These are phyloP conservation scores for Phaeoacremonium minimum DNA, from an alignment of 2,329 filamentous ascomycete genomes.

Conservation along the genomic window DNA sequence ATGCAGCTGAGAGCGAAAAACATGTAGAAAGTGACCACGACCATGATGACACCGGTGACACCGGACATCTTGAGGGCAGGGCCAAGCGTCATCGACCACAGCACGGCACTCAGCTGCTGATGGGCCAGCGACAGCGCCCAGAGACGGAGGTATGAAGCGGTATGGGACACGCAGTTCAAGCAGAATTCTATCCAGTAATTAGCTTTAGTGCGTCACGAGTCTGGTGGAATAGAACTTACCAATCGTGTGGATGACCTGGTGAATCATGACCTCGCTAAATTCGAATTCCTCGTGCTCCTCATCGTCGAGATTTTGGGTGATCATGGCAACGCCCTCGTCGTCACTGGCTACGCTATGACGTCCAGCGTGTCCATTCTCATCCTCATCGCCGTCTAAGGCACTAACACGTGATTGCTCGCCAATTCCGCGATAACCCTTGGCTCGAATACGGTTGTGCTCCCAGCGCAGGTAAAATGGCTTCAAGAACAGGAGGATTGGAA, in stretches of 20 bases:
- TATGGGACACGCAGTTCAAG: conserved; percentile 97
- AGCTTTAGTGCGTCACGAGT: conserved; percentile 12
- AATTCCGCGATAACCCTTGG: conserved; percentile 86
- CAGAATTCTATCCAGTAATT: conserved; percentile 72
- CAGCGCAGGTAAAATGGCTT: conserved; percentile 94
- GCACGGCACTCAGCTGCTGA: conserved; percentile 90
- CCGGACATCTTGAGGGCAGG: conserved; percentile 67
- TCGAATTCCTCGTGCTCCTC: conserved; percentile 96
- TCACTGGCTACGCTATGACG: conserved; percentile 54
- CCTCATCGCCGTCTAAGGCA: conserved; percentile 82
- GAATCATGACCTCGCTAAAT: conserved; percentile 96
- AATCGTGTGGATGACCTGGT: conserved; percentile 98
- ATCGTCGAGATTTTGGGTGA: conserved; percentile 75
- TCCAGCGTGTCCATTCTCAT: conserved; percentile 61
- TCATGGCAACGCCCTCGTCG: conserved; percentile 80
- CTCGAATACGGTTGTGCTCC: conserved; percentile 87
- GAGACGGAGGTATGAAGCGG: conserved; percentile 94
- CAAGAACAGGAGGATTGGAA: conserved; percentile 85
- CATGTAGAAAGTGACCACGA: conserved; percentile 76
- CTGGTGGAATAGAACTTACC: conserved; percentile 51
- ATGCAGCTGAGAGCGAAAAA: conserved; percentile 77
- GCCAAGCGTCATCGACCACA: conserved; percentile 93
- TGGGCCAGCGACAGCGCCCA: conserved; percentile 97
- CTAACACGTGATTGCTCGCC: conserved; percentile 85
- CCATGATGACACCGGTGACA: conserved; percentile 68